Conservation (phyloP, 192 early-diverging fungal genomes). For the Coemansia sp. region DNA sequence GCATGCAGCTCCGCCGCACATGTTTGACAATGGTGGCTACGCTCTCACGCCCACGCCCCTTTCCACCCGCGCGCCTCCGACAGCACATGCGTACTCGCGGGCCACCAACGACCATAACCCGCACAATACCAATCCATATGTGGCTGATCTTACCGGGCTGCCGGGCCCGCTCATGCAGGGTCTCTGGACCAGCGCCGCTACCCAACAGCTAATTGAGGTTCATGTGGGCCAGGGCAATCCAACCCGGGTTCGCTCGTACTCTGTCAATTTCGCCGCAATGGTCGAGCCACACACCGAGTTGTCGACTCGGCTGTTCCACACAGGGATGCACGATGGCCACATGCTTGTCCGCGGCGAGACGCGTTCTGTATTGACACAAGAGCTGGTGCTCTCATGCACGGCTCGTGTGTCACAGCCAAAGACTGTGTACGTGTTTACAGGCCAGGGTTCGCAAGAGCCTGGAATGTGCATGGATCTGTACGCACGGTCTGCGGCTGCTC, state of each 20-base stretch:
- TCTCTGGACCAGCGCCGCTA: constrained; percentile 85
- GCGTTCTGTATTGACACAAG: constrained; percentile 63
- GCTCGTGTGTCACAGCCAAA: constrained; percentile 86
- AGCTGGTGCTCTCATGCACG: constrained; percentile 68
- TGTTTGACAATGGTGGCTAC: constrained; percentile 69
- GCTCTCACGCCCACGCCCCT: constrained; percentile 5
- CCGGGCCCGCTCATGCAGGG: constrained; percentile 85
- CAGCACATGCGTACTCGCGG: constrained; percentile 78
- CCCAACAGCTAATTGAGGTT: constrained; percentile 84
- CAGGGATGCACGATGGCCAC: constrained; percentile 87
- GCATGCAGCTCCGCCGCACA: constrained; percentile 60
- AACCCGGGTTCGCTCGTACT: constrained; percentile 72
- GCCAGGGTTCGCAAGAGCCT: constrained; percentile 92
- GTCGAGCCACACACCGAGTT: constrained; percentile 80
- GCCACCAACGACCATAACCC: constrained; percentile 86
- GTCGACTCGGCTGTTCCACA: constrained; percentile 78
- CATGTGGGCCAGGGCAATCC: constrained; percentile 85
- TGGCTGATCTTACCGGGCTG: constrained; percentile 78
- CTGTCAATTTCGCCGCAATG: constrained; percentile 74
- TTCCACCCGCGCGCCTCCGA: constrained; percentile 12
- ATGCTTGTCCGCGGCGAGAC: constrained; percentile 84
- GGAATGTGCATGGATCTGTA: constrained; percentile 96
- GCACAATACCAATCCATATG: constrained; percentile 89
- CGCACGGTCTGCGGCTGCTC: constrained; percentile 72
- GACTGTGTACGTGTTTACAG: constrained; percentile 92